phyloP scores from a whole-genome alignment of 2,329 filamentous ascomycete species.

The Phaeosphaeriaceae sp. region DNA sequence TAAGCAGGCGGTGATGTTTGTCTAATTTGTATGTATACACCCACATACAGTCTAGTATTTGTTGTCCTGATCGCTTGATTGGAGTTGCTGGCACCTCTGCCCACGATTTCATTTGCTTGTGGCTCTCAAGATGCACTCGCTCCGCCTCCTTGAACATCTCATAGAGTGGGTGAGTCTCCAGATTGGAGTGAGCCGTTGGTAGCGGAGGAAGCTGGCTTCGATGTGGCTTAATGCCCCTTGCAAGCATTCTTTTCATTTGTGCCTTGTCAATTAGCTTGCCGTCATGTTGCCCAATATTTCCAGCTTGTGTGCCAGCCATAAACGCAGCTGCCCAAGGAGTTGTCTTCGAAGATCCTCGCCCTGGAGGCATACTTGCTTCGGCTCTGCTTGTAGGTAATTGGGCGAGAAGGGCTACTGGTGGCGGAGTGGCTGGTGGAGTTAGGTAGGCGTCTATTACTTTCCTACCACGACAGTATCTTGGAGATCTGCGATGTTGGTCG shows the following conservation, averaged over 20 bases:
- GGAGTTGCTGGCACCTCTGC: neutral
- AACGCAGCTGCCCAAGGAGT: too few species aligned
- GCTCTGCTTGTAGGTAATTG: too few species aligned
- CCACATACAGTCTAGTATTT: neutral
- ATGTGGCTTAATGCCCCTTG: neutral
- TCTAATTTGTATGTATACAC: neutral
- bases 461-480: too few species aligned
- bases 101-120: neutral
- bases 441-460: too few species aligned
- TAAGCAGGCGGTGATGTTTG: neutral
- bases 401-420: too few species aligned
- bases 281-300: too few species aligned
- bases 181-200: neutral
- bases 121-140: neutral
- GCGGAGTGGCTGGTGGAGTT: too few species aligned
- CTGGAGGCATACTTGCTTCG: too few species aligned
- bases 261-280: neutral
- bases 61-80: neutral
- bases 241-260: neutral
- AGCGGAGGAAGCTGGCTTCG: neutral
- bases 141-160: neutral
- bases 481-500: too few species aligned
- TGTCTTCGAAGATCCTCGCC: too few species aligned
- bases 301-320: too few species aligned
- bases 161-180: neutral